Percentiles rank a stretch among this genome's conserved stretches.
These are phyloP conservation scores for Tremella yokohamensis DNA, from an alignment of 768 basidiomycete species.

Conservation along the genomic window DNA sequence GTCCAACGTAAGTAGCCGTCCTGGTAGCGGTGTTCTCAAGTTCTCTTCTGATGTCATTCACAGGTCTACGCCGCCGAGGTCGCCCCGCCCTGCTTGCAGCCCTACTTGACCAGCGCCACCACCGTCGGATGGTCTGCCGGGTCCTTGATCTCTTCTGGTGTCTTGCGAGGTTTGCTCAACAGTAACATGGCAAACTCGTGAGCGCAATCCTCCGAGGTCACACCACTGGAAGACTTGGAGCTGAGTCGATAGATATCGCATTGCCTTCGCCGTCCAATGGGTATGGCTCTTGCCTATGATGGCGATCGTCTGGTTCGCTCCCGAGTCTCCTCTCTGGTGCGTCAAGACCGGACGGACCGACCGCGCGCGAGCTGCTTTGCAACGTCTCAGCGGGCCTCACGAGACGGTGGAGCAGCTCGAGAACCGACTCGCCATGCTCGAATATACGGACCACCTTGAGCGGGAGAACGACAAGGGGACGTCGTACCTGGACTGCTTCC, in stretches of 20 bases:
- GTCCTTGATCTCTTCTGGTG: too few species aligned
- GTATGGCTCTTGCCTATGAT: slow-evolving; percentile 17
- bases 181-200: too few species aligned
- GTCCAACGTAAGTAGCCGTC: background rate
- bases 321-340: slow-evolving; percentile 45
- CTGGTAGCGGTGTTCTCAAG: too few species aligned
- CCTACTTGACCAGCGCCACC: too few species aligned
- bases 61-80: slow-evolving; percentile 7
- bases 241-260: too few species aligned
- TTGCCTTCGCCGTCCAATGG: slow-evolving; percentile 20
- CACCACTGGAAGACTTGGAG: too few species aligned
- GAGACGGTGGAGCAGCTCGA: background rate
- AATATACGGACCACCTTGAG: slow-evolving; percentile 52
- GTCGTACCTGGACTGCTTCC: slow-evolving; percentile 33
- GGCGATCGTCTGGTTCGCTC: slow-evolving; percentile 9
- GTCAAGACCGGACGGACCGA: too few species aligned
- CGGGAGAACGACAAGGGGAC: slow-evolving; percentile 44
- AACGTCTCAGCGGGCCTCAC: background rate
- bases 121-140: too few species aligned
- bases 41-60: too few species aligned
- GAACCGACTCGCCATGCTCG: slow-evolving; percentile 35
- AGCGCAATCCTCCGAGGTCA: too few species aligned
- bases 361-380: slow-evolving; percentile 21
- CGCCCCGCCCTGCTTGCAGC: too few species aligned
- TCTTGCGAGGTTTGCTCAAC: too few species aligned